Conservation (phyloP, 2,329 filamentous ascomycete species). For the Aspergillus sergii region DNA sequence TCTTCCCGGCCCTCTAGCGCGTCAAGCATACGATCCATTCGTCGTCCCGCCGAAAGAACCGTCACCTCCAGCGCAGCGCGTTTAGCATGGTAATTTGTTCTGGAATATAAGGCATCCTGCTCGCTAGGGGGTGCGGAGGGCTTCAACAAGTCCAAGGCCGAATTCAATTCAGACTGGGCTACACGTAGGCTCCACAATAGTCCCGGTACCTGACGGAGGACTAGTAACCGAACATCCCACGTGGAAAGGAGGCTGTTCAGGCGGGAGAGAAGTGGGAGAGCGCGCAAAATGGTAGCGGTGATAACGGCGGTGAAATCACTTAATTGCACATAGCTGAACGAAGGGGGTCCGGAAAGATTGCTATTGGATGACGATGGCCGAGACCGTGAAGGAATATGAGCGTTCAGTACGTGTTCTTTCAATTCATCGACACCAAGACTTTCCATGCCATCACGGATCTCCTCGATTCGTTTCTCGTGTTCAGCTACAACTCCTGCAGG, state of each 20-base stretch:
- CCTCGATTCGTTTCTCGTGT: conserved; percentile 73
- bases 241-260: conserved; percentile 71
- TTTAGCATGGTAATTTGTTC: conserved; percentile 44
- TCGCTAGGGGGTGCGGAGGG: conserved; percentile 27
- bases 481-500: conserved; percentile 62
- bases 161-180: conserved; percentile 37
- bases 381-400: conserved; percentile 69
- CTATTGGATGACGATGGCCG: conserved; percentile 53
- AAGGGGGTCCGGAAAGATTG: conserved; percentile 45
- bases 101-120: conserved; percentile 33
- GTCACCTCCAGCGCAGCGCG: conserved; percentile 66
- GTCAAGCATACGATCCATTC: conserved; percentile 85
- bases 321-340: conserved; percentile 66
- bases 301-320: conserved; percentile 89
- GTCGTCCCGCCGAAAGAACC: conserved; percentile 69
- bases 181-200: conserved; percentile 66
- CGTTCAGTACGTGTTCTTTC: conserved; percentile 82
- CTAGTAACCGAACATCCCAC: conserved; percentile 76
- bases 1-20: conserved; percentile 81
- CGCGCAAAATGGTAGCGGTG: conserved; percentile 87
- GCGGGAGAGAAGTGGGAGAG: conserved; percentile 77
- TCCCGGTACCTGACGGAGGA: conserved; percentile 72
- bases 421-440: conserved; percentile 67
- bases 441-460: conserved; percentile 61
- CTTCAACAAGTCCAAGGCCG: conserved; percentile 34